Conservation (phyloP, 202 grass and related monocot species). For the Zizania palustris region DNA sequence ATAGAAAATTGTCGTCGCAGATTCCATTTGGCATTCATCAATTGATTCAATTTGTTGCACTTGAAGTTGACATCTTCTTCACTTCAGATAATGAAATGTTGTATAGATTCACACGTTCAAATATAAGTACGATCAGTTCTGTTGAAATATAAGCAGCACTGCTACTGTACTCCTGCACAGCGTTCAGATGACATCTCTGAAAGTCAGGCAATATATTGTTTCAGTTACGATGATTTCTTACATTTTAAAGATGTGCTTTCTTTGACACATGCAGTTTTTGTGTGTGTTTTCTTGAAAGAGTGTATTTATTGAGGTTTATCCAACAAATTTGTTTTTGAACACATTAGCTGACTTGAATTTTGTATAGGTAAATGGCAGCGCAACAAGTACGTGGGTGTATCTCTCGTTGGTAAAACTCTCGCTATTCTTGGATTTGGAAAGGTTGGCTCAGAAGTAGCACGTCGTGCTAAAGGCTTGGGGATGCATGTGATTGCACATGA, state of each 20-base stretch:
- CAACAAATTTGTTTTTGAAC: not conserved
- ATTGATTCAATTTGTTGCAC: not conserved
- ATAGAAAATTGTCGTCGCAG: not conserved
- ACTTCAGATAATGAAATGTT: not conserved
- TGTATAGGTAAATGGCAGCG: slow-evolving; percentile 69
- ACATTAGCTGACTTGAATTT: slow-evolving; percentile 29
- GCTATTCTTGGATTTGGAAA: slow-evolving; percentile 87
- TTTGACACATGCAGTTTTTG: not conserved
- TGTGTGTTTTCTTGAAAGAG: not conserved
- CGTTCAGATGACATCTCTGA: not conserved
- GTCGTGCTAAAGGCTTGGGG: slow-evolving; percentile 78
- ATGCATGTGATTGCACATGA: slow-evolving; percentile 87
- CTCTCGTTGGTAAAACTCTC: slow-evolving; percentile 80
- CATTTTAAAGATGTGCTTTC: not conserved
- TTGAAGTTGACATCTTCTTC: not conserved
- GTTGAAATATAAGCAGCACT: not conserved
- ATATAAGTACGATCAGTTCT: not conserved
- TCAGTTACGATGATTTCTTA: not conserved
- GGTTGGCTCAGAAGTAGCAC: slow-evolving; percentile 82
- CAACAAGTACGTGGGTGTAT: slow-evolving; percentile 87
- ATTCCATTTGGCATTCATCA: not conserved
- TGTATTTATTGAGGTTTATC: not conserved
- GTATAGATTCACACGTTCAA: not conserved
- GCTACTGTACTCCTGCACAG: no score
- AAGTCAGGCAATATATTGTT: not conserved